Base-by-base conservation (phyloP, 2,329 filamentous ascomycete species). In the Colletotrichum agaves region DNA sequence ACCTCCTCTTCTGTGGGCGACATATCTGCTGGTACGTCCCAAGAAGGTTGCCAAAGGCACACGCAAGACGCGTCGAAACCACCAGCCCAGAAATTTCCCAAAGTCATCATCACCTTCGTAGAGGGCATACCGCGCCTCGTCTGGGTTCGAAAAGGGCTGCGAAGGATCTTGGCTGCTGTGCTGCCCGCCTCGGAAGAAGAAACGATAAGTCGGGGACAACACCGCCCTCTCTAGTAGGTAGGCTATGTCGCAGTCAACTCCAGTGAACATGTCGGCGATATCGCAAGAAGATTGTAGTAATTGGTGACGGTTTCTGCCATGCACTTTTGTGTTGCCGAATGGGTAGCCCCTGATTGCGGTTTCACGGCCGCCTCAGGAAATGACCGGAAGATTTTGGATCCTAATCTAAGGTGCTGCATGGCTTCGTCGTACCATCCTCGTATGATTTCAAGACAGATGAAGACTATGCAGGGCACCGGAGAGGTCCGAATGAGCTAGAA, bases 361-460 rank as follows among this genome's bases (percentile, higher is more conserved):
- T 23, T 35, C n/a, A 13, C 17, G 10, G 55, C 53, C 15, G 61
- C 61, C 13, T 64, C 27, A 7, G 21, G n/a, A 17, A 64, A 23
- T 3, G 44, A 50, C 10, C 15, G 10, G 15, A 64, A 12, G 6
- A 64, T 52, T n/a, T 46, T 44, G 0, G 58, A 69, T 11, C 73
- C 73, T 0, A 71, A 70, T 3, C 69, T 61, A 2, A 74, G 70
- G 15, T 74, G 73, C 12, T 64, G 64, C 15, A 74, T 49, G 0
- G 70, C 69, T 33, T 74, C 72, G 0, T 67, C 56, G 39, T 74
- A 74, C 3, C 71, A 64, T 10, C 73, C 73, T 1, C 65, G 69
- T 19, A 74, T 67, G 2, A 71, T 53, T 49, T 74, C 73, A 7
- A 73, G 71, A 0, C 72, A 73, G 2, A 74, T 61, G 6, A 74